Evolutionary conservation across 2,329 filamentous ascomycete species (phyloP), one percentile per base, ranked within the genome.

Genomic region (Neofusicoccum parvum): DNA sequence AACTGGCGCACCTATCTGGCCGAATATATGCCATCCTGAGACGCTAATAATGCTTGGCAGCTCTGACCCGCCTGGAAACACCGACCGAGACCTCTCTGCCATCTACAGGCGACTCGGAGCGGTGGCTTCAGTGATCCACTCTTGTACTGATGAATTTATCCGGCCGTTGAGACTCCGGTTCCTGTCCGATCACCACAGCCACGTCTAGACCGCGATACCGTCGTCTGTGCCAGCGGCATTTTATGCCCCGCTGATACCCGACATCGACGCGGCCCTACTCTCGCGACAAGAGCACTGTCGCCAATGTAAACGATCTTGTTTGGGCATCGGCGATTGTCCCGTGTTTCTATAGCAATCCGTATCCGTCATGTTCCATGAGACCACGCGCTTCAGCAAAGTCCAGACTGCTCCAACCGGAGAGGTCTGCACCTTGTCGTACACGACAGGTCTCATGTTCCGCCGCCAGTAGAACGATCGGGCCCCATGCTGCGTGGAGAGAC

Each of bases 21-120:
- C 39, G 37, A 56, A 58, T 20, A 34, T 32, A 59, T 59, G 54
- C 54, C 54, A 60, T 37, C 17, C 5, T 23, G 56, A 48, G 11
- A 11, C 43, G 41, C 56, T 60, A 60, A 60, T 6, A 15, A 27
- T 14, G 15, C 27, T 46, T 27, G n/a, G 32, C n/a, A 60, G n/a
- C 41, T 11, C 27, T 27, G 43, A 48, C 23, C 34, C 6, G n/a
- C 34, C 50, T 20, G 14, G 15, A 9, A 11, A 11, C 5, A 10
- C n/a, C 43, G 20, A 23, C 56, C 56, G n/a, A 37, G 39, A 45
- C 43, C 56, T 34, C 32, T 6, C n/a, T 41, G 23, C 23, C 32
- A 46, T 36, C 49, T n/a, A 23, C 34, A 46, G 56, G 9, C 41
- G 56, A 45, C 12, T 37, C 23, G 20, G 32, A n/a, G 10, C 23